Evolutionary conservation across 2,329 filamentous ascomycete species (phyloP).

Genomic region (Talaromyces sp.): DNA sequence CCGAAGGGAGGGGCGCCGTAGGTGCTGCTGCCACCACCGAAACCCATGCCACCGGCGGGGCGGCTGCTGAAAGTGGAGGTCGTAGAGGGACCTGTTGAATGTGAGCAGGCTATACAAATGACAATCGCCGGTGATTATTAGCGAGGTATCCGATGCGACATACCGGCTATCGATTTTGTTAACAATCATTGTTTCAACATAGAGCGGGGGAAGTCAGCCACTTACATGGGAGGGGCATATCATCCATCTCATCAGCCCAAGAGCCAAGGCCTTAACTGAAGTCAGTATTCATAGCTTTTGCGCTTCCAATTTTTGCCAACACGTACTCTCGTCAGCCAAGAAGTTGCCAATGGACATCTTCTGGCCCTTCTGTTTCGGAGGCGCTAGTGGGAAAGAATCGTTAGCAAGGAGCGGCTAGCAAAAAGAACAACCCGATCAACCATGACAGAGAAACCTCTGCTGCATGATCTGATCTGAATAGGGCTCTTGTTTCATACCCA

Average conservation of each 20-base stretch:
- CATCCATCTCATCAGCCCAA: conserved; percentile 99
- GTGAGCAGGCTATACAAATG: conserved; percentile 18
- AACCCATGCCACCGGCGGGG: conserved; percentile 46
- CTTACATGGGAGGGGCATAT: conserved; percentile 74
- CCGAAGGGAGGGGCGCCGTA: conserved; percentile 24
- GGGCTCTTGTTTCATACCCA: conserved; percentile 48
- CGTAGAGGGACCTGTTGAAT: conserved; percentile 41
- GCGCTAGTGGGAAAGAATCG: conserved; percentile 61
- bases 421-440: not conserved
- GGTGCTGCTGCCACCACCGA: conserved; percentile 32
- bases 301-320: not conserved
- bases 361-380: conserved; percentile 89
- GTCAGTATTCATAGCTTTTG: conserved; percentile 27
- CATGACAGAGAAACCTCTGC: not conserved
- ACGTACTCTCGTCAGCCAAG: conserved; percentile 86
- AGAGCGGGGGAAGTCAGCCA: conserved; percentile 24
- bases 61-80: conserved; percentile 54
- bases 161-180: conserved; percentile 34
- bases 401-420: conserved; percentile 48
- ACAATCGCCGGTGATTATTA: not conserved
- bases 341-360: conserved; percentile 98
- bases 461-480: not conserved
- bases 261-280: conserved; percentile 70
- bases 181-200: conserved; percentile 11
- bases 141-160: conserved; percentile 15